Percentiles rank a stretch among this genome's conserved stretches.
Conservation (phyloP, 1,284 basidiomycete species). For the Exsudoporus floridanus region DNA sequence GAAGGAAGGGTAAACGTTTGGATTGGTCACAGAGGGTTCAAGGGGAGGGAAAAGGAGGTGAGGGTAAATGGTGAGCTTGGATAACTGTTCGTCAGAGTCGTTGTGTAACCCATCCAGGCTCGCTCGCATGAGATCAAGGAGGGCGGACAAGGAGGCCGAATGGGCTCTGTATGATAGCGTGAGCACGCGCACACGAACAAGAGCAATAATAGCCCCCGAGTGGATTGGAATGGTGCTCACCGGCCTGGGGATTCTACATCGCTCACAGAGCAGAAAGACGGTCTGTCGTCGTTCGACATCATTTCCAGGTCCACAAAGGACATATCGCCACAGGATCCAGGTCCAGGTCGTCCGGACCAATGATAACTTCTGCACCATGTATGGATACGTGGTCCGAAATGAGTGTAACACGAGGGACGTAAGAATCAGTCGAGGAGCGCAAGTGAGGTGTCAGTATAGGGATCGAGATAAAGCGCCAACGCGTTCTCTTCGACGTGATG, state of each 20-base stretch:
- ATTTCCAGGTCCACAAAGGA: background rate
- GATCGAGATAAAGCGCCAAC: conserved; percentile 1
- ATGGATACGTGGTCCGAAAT: too few species aligned
- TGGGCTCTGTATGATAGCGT: background rate
- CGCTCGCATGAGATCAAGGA: conserved; percentile 3
- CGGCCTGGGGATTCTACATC: background rate
- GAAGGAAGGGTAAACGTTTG: background rate
- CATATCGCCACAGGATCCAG: background rate
- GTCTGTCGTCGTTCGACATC: background rate
- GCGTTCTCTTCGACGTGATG: background rate
- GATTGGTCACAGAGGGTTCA: background rate
- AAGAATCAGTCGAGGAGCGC: background rate
- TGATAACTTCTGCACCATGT: background rate
- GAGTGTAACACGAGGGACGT: background rate
- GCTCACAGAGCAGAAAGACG: background rate
- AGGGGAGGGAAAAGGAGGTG: background rate
- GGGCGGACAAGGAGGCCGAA: conserved; percentile 5
- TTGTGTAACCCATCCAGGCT: background rate
- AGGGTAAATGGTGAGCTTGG: background rate
- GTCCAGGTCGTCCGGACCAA: background rate
- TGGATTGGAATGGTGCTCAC: background rate
- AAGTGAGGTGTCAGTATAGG: background rate
- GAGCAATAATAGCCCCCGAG: too few species aligned
- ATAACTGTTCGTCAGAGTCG: conserved; percentile 6
- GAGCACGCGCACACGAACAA: too few species aligned